Conservation (phyloP, 2,329 filamentous ascomycete genomes). For the Paraphaeosphaeria minitans region DNA sequence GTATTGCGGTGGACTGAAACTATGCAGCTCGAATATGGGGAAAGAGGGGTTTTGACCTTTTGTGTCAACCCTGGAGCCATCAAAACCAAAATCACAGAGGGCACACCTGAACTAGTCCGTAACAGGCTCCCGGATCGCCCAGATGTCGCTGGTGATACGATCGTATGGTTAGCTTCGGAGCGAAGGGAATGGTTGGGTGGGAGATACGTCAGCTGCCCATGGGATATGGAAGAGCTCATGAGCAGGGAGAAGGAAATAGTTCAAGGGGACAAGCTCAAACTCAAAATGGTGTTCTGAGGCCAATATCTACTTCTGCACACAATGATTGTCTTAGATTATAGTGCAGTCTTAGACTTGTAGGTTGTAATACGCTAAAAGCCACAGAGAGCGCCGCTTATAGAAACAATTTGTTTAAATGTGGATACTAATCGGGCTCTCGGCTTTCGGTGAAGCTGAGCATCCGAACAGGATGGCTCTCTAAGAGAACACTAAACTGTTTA, state of each 20-base stretch:
- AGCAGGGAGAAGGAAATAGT: neutral
- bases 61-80: neutral
- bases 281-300: neutral
- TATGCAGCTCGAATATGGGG: neutral
- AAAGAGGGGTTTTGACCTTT: neutral
- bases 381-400: no score
- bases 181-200: neutral
- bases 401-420: no score
- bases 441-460: no score
- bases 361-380: no score
- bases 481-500: no score
- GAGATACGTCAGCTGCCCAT: neutral
- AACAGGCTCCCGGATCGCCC: neutral
- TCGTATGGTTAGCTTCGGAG: neutral
- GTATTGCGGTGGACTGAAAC: neutral
- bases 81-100: neutral
- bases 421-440: no score
- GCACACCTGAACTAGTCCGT: neutral
- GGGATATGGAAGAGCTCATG: conserved; percentile 2
- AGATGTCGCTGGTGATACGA: conserved; percentile 1
- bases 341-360: no score
- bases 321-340: no score
- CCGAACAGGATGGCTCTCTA: no score
- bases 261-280: neutral
- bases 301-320: neutral